phyloP scores from a whole-genome alignment of 768 basidiomycete species.

The Phlebiopsis flavidoalba region DNA sequence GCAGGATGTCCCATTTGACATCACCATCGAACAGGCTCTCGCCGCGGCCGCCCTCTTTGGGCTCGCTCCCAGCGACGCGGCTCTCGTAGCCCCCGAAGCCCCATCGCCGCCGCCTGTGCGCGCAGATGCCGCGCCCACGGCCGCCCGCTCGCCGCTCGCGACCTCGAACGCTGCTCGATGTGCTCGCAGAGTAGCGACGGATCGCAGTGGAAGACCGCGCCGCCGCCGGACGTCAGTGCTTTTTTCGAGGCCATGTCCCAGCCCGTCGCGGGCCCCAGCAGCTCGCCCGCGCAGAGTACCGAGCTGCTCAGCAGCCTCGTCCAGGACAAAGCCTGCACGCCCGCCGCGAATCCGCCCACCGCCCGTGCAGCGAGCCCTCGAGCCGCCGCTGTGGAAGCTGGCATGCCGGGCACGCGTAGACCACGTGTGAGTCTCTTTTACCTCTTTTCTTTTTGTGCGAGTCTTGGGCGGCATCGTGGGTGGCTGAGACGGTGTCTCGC shows the following conservation, averaged over 20 bases:
- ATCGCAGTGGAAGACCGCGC: neutral
- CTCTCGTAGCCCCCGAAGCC: neutral
- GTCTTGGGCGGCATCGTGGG: neutral
- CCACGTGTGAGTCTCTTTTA: slow-evolving; percentile 4
- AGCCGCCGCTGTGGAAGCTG: slow-evolving; percentile 4
- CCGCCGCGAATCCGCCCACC: neutral
- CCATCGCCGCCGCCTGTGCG: neutral
- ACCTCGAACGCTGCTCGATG: neutral
- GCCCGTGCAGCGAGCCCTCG: neutral
- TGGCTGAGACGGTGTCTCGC: neutral
- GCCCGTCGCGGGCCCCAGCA: neutral
- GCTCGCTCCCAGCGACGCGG: neutral
- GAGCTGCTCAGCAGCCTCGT: neutral
- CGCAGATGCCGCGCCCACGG: neutral
- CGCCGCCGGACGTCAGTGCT: neutral
- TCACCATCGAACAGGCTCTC: slow-evolving; percentile 10
- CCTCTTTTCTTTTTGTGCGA: neutral
- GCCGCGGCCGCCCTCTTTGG: slow-evolving; percentile 3
- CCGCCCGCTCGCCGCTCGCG: neutral
- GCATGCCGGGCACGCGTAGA: slow-evolving; percentile 9
- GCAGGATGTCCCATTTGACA: neutral
- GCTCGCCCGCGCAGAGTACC: neutral
- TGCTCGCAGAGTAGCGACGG: neutral
- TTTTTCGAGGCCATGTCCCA: neutral
- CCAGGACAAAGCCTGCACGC: neutral